Conservation (phyloP, 208 protist genomes). For the Wallacemonas sp. region DNA sequence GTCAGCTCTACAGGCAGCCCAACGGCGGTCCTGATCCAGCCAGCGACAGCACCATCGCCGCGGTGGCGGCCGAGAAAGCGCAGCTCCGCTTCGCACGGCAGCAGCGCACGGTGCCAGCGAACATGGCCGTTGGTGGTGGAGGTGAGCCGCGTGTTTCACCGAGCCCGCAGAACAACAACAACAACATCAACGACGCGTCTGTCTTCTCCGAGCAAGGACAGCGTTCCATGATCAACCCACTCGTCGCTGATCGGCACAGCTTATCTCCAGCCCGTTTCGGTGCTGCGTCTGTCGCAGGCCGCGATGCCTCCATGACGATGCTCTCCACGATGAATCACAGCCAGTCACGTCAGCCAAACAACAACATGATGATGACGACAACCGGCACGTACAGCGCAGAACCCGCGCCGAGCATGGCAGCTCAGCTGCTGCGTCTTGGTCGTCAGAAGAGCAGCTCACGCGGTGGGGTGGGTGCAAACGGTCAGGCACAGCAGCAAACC, state of each 20-base stretch:
- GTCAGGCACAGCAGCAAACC: background rate
- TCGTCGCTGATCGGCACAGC: conserved; percentile 35
- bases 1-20: conserved; percentile 68
- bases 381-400: conserved; percentile 23
- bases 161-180: background rate
- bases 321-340: background rate
- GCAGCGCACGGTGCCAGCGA: conserved; percentile 59
- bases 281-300: background rate
- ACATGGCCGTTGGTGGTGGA: conserved; percentile 24
- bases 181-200: conserved; percentile 6
- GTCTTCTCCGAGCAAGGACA: conserved; percentile 14
- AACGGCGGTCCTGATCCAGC: conserved; percentile 18
- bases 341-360: background rate
- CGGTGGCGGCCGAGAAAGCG: conserved; percentile 40
- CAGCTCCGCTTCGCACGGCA: conserved; percentile 71
- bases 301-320: background rate
- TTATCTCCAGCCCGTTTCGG: conserved; percentile 20
- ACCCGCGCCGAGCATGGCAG: conserved; percentile 13
- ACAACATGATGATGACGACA: conserved; percentile 25
- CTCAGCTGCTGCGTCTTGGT: conserved; percentile 20
- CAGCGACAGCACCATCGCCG: conserved; percentile 20
- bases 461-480: background rate
- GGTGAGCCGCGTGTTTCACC: conserved; percentile 4
- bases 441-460: conserved; percentile 5
- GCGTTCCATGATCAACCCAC: conserved; percentile 36